Evolutionary conservation across 2,329 filamentous ascomycete species (phyloP), one percentile per base, ranked within the genome.

Genomic region (Zymoseptoria ardabiliae): DNA sequence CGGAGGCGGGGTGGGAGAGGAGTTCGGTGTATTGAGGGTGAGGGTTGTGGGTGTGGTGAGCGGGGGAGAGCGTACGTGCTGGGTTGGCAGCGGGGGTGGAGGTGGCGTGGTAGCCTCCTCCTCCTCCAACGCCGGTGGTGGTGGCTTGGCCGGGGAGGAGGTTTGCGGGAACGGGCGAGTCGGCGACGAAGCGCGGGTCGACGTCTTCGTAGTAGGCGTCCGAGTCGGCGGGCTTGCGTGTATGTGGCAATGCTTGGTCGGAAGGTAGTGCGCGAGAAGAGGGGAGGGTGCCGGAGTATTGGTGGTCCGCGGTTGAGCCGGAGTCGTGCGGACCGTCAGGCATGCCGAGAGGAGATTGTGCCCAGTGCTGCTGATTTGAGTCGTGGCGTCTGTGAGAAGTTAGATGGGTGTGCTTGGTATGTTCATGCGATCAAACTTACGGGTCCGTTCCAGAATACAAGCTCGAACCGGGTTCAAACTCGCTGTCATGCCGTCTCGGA

Each of bases 121-220:
- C 50, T 58, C 20, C 30, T 53, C 11, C 45, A n/a, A 11, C 53
- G 50, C 30, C 41, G 49, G 55, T 53, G 25, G 55, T n/a, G 58
- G 52, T 23, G 57, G 35, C 35, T 17, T 45, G 35, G 35, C 35
- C 35, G 13, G 35, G 35, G 17, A 45, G 35, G 17, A 45, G 35
- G 35, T 13, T 17, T 17, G 35, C 13, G 17, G 35, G 35, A 5
- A 45, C 35, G 22, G 22, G 59, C 25, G 66, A 60, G 23, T 76
- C 75, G 58, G 84, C 81, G 35, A 85, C 88, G 70, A 97, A 97
- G 58, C 86, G 89, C 51, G 93, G 91, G 65, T 96, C 91, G 11
- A 96, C 85, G 72, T 97, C 93, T 79, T 97, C 94, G 71, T 95
- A 96, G 75, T 97, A 97, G 63, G 82, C 76, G 50, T 78, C 73